A percentile compares a stretch with the other conserved stretches of the same genome.
Evolutionary conservation across 208 protist species (phyloP).

Genomic region (Leishmania aethiopica): DNA sequence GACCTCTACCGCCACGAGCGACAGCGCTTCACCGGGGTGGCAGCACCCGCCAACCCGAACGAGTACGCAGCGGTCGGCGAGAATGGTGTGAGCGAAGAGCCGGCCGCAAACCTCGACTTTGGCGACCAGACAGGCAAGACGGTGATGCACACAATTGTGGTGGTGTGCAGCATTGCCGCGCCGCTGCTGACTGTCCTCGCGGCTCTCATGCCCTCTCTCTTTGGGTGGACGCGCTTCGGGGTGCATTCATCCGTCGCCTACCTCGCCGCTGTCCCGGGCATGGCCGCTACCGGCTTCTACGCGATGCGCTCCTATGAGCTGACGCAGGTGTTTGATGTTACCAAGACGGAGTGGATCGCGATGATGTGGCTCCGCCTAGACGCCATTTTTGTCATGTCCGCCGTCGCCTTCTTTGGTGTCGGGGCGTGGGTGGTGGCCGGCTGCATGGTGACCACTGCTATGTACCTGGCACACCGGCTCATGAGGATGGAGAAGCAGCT

Average conservation of each 20-base stretch:
- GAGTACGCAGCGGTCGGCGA: conserved; percentile 23
- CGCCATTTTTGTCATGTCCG: conserved; percentile 70
- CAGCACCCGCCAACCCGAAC: conserved; percentile 9
- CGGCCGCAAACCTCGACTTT: neutral
- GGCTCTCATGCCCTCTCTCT: conserved; percentile 40
- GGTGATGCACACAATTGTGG: conserved; percentile 55
- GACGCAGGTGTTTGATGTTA: conserved; percentile 45
- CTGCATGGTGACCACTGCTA: conserved; percentile 50
- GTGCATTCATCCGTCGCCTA: conserved; percentile 48
- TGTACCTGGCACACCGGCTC: conserved; percentile 77
- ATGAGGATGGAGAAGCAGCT: conserved; percentile 80
- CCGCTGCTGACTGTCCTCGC: conserved; percentile 49
- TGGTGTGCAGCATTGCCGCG: conserved; percentile 53
- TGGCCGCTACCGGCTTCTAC: conserved; percentile 57
- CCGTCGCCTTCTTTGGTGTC: conserved; percentile 56
- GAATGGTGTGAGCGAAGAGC: neutral
- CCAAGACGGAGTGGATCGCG: conserved; percentile 66
- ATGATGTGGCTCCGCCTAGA: conserved; percentile 90
- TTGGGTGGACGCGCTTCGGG: conserved; percentile 53
- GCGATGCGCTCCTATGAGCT: conserved; percentile 43
- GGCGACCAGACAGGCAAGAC: conserved; percentile 18
- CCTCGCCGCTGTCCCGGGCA: conserved; percentile 43
- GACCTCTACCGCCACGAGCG: conserved; percentile 57
- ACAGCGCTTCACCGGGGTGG: conserved; percentile 27
- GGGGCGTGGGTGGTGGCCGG: conserved; percentile 58